Evolutionary conservation across 495 filamentous ascomycete species (phyloP).

Genomic region (Aspergillus coremiiformis): DNA sequence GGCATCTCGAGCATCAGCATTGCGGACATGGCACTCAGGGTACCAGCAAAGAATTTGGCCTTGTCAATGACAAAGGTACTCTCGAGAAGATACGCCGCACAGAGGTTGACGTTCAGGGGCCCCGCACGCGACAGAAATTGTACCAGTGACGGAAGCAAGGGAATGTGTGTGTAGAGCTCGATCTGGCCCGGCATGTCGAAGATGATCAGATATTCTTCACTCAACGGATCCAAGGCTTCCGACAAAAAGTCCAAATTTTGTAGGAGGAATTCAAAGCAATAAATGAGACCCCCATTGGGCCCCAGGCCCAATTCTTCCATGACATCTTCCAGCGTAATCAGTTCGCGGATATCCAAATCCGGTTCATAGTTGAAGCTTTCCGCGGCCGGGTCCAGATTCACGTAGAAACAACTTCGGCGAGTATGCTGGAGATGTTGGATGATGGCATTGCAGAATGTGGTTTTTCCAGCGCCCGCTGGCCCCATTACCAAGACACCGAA

Average conservation of each 20-base stretch:
- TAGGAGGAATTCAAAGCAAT: constrained; percentile 91
- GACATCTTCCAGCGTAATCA: constrained; percentile 93
- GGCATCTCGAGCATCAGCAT: constrained; percentile 98
- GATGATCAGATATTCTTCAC: constrained; percentile 91
- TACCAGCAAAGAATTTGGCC: constrained; percentile 94
- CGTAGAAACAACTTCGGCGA: constrained; percentile 87
- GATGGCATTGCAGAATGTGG: constrained; percentile 88
- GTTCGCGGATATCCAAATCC: constrained; percentile 93
- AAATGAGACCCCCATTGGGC: constrained; percentile 92
- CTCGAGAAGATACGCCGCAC: constrained; percentile 93
- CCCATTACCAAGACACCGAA: constrained; percentile 94
- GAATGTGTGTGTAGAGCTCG: constrained; percentile 96
- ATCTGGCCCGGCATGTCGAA: constrained; percentile 99
- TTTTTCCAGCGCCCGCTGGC: constrained; percentile 84
- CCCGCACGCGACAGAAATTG: constrained; percentile 72
- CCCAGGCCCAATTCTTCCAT: constrained; percentile 96
- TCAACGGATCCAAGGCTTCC: constrained; percentile 74
- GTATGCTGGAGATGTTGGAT: constrained; percentile 87
- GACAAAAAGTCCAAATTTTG: constrained; percentile 95
- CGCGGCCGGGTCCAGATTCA: constrained; percentile 96
- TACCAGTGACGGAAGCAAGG: constrained; percentile 79
- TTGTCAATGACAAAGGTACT: constrained; percentile 90
- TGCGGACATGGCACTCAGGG: constrained; percentile 91
- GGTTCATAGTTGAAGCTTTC: constrained; percentile 87
- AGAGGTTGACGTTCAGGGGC: constrained; percentile 80